phyloP scores from a whole-genome alignment of 78 protist species.

The Andalucia godoyi region DNA sequence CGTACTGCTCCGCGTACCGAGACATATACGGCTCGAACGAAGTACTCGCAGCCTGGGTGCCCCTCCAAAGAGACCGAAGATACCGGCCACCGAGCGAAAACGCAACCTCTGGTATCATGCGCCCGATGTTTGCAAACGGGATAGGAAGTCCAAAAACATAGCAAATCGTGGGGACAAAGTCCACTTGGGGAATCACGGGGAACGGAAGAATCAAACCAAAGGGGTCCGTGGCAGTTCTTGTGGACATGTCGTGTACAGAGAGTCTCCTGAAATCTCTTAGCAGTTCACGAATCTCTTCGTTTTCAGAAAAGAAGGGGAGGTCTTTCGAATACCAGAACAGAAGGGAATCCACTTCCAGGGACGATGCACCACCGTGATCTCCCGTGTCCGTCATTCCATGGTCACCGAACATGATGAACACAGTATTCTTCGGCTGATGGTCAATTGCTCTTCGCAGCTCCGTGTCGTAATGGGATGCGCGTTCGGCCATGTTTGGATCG shows the following conservation, averaged over 20 bases:
- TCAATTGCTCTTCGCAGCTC: not conserved
- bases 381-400: conserved; percentile 89
- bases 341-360: conserved; percentile 13
- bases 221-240: not conserved
- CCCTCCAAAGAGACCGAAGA: too few relatives aligned
- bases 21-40: too few relatives aligned
- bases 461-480: conserved; percentile 16
- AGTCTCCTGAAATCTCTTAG: not conserved
- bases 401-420: conserved; percentile 84
- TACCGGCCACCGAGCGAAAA: too few relatives aligned
- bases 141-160: conserved; percentile 70
- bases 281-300: too few relatives aligned
- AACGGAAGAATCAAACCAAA: too few relatives aligned
- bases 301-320: too few relatives aligned
- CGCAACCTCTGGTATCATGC: conserved; percentile 20
- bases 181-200: conserved; percentile 52
- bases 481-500: conserved; percentile 60
- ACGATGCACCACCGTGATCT: conserved; percentile 50
- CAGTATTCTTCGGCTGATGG: conserved; percentile 6
- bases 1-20: too few relatives aligned
- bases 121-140: conserved; percentile 60
- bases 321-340: too few relatives aligned
- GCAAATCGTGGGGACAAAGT: conserved; percentile 71
- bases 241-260: not conserved
- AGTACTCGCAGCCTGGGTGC: too few relatives aligned